Evolutionary conservation across 176 grass and related monocot genomes (phyloP).

Genomic region (Paspalum notatum): DNA sequence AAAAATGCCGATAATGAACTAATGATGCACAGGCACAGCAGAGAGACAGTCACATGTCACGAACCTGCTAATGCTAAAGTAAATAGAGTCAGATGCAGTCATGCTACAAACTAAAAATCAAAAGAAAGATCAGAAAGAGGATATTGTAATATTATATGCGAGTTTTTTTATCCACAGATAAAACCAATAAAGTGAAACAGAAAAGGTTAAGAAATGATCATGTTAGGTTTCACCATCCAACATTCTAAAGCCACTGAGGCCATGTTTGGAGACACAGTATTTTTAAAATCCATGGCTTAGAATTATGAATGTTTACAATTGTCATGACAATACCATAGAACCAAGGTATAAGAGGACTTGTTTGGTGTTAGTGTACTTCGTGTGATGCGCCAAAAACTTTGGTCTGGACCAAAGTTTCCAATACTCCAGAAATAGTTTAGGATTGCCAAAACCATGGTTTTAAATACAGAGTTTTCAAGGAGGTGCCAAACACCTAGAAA

Average conservation of each 20-base stretch:
- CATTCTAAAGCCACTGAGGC: background rate
- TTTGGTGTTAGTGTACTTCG: too few species aligned
- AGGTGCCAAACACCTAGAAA: too few species aligned
- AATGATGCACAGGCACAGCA: conserved; percentile 5
- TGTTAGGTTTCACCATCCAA: conserved; percentile 22
- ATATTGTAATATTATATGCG: conserved; percentile 22
- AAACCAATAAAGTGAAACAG: conserved; percentile 25
- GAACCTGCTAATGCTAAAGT: conserved; percentile 35
- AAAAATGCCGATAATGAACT: conserved; percentile 8
- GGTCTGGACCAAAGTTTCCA: too few species aligned
- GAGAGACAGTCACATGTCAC: background rate
- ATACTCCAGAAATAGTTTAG: too few species aligned
- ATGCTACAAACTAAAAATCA: background rate
- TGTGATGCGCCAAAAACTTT: too few species aligned
- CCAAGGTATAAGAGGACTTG: too few species aligned
- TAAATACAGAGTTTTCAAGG: too few species aligned
- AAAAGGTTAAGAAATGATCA: background rate
- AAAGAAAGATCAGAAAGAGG: conserved; percentile 20
- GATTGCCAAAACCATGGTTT: too few species aligned
- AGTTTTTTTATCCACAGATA: conserved; percentile 28
- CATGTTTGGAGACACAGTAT: too few species aligned
- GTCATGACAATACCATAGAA: too few species aligned
- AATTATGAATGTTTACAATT: too few species aligned
- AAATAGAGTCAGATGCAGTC: conserved; percentile 19
- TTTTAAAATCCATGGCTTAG: too few species aligned